phyloP scores from a whole-genome alignment of 140 eudicot genomes.

The Cichorium intybus region DNA sequence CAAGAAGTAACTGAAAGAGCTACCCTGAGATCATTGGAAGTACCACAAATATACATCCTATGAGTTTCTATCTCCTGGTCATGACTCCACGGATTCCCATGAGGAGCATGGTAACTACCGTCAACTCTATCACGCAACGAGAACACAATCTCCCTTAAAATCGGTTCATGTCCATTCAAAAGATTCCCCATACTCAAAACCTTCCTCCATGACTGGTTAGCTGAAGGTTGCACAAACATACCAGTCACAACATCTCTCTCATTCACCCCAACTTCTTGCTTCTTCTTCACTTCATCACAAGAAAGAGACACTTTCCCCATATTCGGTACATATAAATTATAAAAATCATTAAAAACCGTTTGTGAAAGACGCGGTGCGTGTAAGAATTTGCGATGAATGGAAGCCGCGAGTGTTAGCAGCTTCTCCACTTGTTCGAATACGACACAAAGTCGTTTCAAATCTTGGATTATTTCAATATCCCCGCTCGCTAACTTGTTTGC shows the following conservation, averaged over 20 bases:
- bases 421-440: slow-evolving; percentile 79
- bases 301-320: slow-evolving; percentile 50
- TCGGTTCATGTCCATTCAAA: slow-evolving; percentile 92
- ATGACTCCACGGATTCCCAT: slow-evolving; percentile 32
- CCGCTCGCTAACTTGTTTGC: slow-evolving; percentile 46
- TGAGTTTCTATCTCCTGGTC: slow-evolving; percentile 78
- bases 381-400: slow-evolving; percentile 79
- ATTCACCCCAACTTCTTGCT: slow-evolving; percentile 46
- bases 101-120: slow-evolving; percentile 59
- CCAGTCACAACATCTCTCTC: slow-evolving; percentile 62
- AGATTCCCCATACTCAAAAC: slow-evolving; percentile 95
- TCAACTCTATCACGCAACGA: slow-evolving; percentile 63
- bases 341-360: slow-evolving; percentile 63
- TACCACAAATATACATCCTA: slow-evolving; percentile 85
- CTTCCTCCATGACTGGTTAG: slow-evolving; percentile 93
- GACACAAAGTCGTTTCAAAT: slow-evolving; percentile 65
- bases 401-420: slow-evolving; percentile 64
- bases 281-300: slow-evolving; percentile 43
- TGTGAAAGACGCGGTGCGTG: slow-evolving; percentile 69
- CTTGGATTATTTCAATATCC: slow-evolving; percentile 56
- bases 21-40: slow-evolving; percentile 78
- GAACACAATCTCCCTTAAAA: slow-evolving; percentile 70
- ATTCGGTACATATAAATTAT: slow-evolving; percentile 52
- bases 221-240: slow-evolving; percentile 81
- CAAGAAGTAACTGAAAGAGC: slow-evolving; percentile 86